Conservation (phyloP, 331 rosid species). For the Arachis monticola region DNA sequence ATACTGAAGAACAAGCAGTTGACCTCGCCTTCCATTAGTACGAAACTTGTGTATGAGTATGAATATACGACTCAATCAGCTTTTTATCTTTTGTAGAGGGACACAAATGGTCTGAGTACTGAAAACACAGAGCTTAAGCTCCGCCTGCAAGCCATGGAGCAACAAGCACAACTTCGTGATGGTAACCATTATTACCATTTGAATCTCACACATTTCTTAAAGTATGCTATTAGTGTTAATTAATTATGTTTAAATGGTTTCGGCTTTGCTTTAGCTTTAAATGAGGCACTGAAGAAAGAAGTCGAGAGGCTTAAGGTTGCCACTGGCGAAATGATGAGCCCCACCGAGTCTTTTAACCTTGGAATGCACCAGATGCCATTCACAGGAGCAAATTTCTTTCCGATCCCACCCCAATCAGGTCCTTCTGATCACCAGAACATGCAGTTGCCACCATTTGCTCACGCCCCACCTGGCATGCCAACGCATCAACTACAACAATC, state of each 20-base stretch:
- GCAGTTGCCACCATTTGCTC: slow-evolving; percentile 61
- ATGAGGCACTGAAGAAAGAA: slow-evolving; percentile 87
- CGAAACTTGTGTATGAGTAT: slow-evolving; percentile 23
- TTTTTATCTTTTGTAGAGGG: slow-evolving; percentile 60
- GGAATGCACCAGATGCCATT: slow-evolving; percentile 80
- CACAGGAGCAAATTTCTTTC: slow-evolving; percentile 53
- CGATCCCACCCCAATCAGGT: slow-evolving; percentile 61
- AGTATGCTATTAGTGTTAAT: background rate
- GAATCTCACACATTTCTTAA: slow-evolving; percentile 4
- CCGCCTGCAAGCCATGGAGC: slow-evolving; percentile 93
- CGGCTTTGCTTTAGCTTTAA: slow-evolving; percentile 61
- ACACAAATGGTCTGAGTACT: slow-evolving; percentile 73
- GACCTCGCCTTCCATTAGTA: slow-evolving; percentile 21
- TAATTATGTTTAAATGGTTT: slow-evolving; percentile 26
- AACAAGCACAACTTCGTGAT: slow-evolving; percentile 91
- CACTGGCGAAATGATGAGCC: slow-evolving; percentile 74
- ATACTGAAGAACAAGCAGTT: background rate
- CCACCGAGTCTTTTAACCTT: slow-evolving; percentile 70
- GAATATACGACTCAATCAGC: slow-evolving; percentile 31
- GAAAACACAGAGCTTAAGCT: slow-evolving; percentile 92
- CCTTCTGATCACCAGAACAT: slow-evolving; percentile 61
- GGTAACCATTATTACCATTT: slow-evolving; percentile 49
- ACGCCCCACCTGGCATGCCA: slow-evolving; percentile 57
- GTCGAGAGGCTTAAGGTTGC: slow-evolving; percentile 88
- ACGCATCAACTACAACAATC: slow-evolving; percentile 71